Percentiles rank a stretch among this genome's conserved stretches.
Conservation (phyloP, 2,329 filamentous ascomycete species). For the Arthrobotrys musiformis region DNA sequence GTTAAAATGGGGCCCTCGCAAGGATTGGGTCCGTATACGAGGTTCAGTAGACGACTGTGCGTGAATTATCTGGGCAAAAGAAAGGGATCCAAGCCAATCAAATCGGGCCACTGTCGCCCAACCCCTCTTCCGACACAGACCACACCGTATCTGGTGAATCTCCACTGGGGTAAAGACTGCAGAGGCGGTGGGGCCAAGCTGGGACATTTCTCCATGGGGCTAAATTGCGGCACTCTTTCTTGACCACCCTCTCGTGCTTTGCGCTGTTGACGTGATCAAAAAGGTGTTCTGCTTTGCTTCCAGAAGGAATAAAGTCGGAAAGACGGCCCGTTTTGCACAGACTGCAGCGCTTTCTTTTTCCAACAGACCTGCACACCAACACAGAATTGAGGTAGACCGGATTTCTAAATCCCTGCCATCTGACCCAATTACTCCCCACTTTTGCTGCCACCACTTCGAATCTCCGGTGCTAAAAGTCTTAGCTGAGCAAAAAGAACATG, state of each 20-base stretch:
- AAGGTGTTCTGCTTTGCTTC: constrained; percentile 37
- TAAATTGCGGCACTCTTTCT: constrained; percentile 45
- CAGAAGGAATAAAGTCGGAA: constrained; percentile 47
- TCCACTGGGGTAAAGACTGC: constrained; percentile 16
- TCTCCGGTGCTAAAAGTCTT: constrained; percentile 51
- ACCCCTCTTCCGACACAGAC: constrained; percentile 27
- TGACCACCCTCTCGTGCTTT: neutral
- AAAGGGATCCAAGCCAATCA: constrained; percentile 32
- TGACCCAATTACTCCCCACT: constrained; percentile 29
- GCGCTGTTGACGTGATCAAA: constrained; percentile 43
- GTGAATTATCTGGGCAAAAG: constrained; percentile 31
- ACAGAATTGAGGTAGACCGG: constrained; percentile 4
- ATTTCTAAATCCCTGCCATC: constrained; percentile 22
- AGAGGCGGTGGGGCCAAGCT: constrained; percentile 28
- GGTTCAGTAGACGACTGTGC: constrained; percentile 26
- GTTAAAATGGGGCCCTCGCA: constrained; percentile 43
- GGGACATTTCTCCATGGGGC: constrained; percentile 43
- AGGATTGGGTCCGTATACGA: constrained; percentile 53
- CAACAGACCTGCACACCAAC: constrained; percentile 19
- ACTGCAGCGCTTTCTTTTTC: constrained; percentile 30
- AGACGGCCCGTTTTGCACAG: constrained; percentile 47
- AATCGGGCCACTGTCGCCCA: constrained; percentile 13
- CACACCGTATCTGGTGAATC: constrained; percentile 23
- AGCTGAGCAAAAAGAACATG: constrained; percentile 22
- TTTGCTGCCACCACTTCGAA: constrained; percentile 40